These are phyloP conservation scores for Geotrichum ghanense DNA, from an alignment of 805 yeast genomes.

Conservation along the genomic window DNA sequence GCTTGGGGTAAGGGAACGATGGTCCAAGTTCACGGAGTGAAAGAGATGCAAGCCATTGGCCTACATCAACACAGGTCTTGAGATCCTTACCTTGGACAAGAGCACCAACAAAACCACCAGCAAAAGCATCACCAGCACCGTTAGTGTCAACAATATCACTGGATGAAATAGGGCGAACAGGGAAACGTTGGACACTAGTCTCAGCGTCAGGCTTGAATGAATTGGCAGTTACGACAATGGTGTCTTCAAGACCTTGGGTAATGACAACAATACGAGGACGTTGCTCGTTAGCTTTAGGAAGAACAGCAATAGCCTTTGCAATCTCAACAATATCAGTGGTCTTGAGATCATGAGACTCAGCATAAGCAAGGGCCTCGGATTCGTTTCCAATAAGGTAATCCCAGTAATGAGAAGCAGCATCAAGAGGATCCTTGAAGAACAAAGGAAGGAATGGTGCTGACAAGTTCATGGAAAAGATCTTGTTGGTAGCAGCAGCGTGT, in stretches of 20 bases:
- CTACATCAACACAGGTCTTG: slow-evolving; percentile 55
- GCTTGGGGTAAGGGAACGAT: slow-evolving; percentile 75
- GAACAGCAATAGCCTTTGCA: slow-evolving; percentile 71
- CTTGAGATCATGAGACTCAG: slow-evolving; percentile 65
- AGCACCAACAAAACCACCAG: slow-evolving; percentile 90
- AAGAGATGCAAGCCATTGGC: slow-evolving; percentile 93
- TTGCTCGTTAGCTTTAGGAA: slow-evolving; percentile 58
- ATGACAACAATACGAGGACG: slow-evolving; percentile 79
- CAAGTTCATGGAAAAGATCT: slow-evolving; percentile 72
- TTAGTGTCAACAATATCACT: slow-evolving; percentile 78
- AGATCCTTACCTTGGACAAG: slow-evolving; percentile 62
- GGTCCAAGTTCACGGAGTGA: slow-evolving; percentile 94
- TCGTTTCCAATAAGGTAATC: slow-evolving; percentile 92
- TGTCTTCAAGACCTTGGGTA: slow-evolving; percentile 93
- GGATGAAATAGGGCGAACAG: slow-evolving; percentile 62
- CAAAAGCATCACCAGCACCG: slow-evolving; percentile 99
- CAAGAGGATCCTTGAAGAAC: slow-evolving; percentile 88
- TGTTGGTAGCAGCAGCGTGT: slow-evolving; percentile 78
- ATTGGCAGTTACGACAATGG: slow-evolving; percentile 60
- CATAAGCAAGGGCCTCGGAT: slow-evolving; percentile 91
- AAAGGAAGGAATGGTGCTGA: slow-evolving; percentile 96
- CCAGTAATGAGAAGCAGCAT: slow-evolving; percentile 69
- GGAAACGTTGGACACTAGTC: slow-evolving; percentile 38
- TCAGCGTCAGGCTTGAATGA: slow-evolving; percentile 31
- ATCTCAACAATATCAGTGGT: slow-evolving; percentile 57